Evolutionary conservation across 2,329 filamentous ascomycete genomes (phyloP).

Genomic region (Colletotrichum tamarilloi): DNA sequence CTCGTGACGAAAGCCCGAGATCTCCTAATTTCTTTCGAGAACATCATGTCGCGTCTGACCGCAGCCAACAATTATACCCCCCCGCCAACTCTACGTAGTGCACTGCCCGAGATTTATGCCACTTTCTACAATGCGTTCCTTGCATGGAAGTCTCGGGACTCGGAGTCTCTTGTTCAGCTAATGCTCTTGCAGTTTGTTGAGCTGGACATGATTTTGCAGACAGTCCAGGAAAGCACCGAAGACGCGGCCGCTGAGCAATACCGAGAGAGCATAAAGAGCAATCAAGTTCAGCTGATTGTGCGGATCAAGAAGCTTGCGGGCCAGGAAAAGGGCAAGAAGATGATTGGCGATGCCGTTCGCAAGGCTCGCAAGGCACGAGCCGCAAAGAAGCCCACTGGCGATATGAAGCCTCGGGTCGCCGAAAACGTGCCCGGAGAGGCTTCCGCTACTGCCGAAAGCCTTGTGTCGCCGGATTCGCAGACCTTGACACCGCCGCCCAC

Average conservation of each 20-base stretch:
- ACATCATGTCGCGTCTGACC: conserved; percentile 74
- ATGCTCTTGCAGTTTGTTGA: conserved; percentile 91
- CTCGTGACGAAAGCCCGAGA: conserved; percentile 83
- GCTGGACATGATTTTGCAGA: conserved; percentile 85
- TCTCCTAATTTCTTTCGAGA: conserved; percentile 82
- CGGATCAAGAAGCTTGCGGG: conserved; percentile 84
- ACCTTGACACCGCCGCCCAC: conserved; percentile 66
- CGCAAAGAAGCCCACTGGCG: conserved; percentile 74
- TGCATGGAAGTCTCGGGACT: conserved; percentile 85
- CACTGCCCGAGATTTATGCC: conserved; percentile 76
- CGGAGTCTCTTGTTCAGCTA: conserved; percentile 80
- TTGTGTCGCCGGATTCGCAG: conserved; percentile 56
- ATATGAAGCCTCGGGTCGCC: conserved; percentile 76
- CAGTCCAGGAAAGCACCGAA: conserved; percentile 81
- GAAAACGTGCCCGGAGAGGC: conserved; percentile 54
- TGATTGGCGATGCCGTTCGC: conserved; percentile 80
- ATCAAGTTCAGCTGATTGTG: conserved; percentile 82
- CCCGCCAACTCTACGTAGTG: conserved; percentile 69
- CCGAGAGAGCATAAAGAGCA: conserved; percentile 82
- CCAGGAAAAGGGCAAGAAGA: conserved; percentile 73
- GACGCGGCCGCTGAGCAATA: conserved; percentile 81
- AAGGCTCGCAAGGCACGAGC: conserved; percentile 75
- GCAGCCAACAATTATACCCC: conserved; percentile 74
- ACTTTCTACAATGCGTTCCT: conserved; percentile 84
- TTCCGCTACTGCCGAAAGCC: conserved; percentile 49